phyloP scores from a whole-genome alignment of 129 eudicot species.

The Pittosporum tobira region DNA sequence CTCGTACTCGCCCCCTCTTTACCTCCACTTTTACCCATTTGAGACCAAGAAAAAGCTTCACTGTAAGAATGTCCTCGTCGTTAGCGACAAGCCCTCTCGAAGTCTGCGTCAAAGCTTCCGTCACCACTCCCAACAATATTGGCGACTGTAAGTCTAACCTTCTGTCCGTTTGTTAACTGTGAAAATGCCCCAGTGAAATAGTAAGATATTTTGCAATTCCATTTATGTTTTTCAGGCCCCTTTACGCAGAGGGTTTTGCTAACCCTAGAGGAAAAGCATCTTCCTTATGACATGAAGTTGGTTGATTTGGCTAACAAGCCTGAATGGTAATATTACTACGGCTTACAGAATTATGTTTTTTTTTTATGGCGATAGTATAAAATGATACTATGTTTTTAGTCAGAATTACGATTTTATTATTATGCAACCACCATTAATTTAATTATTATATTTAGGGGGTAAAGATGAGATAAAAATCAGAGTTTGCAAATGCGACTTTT shows the following conservation, averaged over 20 bases:
- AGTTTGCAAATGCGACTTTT: too few relatives aligned
- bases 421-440: too few relatives aligned
- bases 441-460: too few relatives aligned
- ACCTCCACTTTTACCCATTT: conserved; percentile 6
- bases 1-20: conserved; percentile 1
- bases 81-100: conserved; percentile 33
- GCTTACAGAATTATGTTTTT: not conserved
- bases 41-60: conserved; percentile 20
- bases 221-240: conserved; percentile 48
- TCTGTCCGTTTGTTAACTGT: not conserved
- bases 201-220: not conserved
- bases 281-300: conserved; percentile 73
- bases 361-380: not conserved
- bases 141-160: conserved; percentile 69
- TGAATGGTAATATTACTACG: conserved; percentile 50
- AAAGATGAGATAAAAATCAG: too few relatives aligned
- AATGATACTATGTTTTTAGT: too few relatives aligned
- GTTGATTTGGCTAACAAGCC: conserved; percentile 76
- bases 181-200: not conserved
- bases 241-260: conserved; percentile 83
- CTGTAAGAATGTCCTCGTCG: conserved; percentile 38
- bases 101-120: conserved; percentile 77
- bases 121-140: conserved; percentile 65
- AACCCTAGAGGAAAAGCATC: conserved; percentile 87
- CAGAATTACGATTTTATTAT: too few relatives aligned